Evolutionary conservation across 176 grass and related monocot genomes (phyloP), one percentile per base, ranked within the genome.

Genomic region (Hordeum vulgare): DNA sequence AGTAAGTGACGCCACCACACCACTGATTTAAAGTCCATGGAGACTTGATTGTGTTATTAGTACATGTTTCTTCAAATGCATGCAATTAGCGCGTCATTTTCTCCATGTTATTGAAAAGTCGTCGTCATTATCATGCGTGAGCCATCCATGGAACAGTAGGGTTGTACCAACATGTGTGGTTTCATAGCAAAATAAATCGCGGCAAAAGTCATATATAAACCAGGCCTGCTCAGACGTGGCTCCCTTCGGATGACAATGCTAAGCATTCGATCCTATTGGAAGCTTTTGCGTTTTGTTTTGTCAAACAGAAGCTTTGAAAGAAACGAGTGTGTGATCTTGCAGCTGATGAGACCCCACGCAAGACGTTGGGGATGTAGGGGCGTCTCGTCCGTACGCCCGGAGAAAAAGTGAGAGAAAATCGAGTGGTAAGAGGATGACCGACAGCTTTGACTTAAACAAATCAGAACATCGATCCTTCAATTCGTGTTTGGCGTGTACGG

Each of bases 191-290:
- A 71, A 5, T 33, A 33, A 24, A 8, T 31, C 21, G 23, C 42
- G 37, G n/a, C 9, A 42, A 34, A 21, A 21, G 51, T 56, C 4
- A 26, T 72, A 20, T 20, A 20, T 54, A 27, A 42, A 71, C 12
- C 37, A 27, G 27, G 45, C 25, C 23, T 28, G 25, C 12, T 45
- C 13, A 18, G 33, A 39, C 13, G 26, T 14, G 64, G 10, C 13
- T 70, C 58, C n/a, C 5, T 31, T n/a, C 15, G 1, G 36, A 44
- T 61, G 53, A 51, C 25, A 7, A 8, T 3, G 84, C 68, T 75
- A 81, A 81, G 69, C 85, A 66, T 86, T 56, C 39, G 31, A 66
- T 74, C 33, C 59, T 17, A 81, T 81, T 81, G 85, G 85, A 14
- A 28, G 25, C 27, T 28, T 5, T 73, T 71, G 23, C 11, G 36